Evolutionary conservation across 2,329 filamentous ascomycete species (phyloP), one percentile per base, ranked within the genome.

Genomic region (Cercospora canescens): DNA sequence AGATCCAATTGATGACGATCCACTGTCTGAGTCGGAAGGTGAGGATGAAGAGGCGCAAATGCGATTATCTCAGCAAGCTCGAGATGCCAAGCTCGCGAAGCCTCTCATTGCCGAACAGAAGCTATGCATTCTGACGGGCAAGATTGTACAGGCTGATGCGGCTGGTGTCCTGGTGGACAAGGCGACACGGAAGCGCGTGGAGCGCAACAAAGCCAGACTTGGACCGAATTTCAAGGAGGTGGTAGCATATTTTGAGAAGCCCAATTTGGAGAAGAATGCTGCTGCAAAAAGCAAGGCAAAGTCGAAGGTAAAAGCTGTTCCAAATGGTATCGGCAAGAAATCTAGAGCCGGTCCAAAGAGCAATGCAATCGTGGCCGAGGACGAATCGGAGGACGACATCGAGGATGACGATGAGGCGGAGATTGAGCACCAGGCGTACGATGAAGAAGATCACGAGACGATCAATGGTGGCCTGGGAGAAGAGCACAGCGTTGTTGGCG

Each of bases 221-320:
- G 95, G 95, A 2, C 83, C 87, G 54, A 97, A 95, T 76, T 96
- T 92, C 83, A 92, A 90, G 74, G 93, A 95, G 73, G 88, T 97
- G 6, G 82, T 97, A 4, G 87, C 88, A 8, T 95, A 90, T 77
- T 82, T 98, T 4, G 93, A 97, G 73, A 62, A 62, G 35, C 50
- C 48, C 50, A 24, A 18, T 11, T 87, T 57, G 52, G 88, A 89
- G 73, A 78, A 86, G 50, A 83, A 84, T 71, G 81, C 83, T 60
- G 69, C 79, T 64, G 77, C 76, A 50, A 85, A 83, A 74, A 81
- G 79, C 70, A 76, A 76, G 62, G 83, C 79, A 45, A 81, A 78
- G 67, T 68, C 71, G 69, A 76, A 76, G 63, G 75, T 73, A 73
- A 50, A 80, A 41, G 67, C 66, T 8, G 60, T 45, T 18, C 68